phyloP scores from a whole-genome alignment of 1,284 basidiomycete genomes.

The Cronartium quercuum region DNA sequence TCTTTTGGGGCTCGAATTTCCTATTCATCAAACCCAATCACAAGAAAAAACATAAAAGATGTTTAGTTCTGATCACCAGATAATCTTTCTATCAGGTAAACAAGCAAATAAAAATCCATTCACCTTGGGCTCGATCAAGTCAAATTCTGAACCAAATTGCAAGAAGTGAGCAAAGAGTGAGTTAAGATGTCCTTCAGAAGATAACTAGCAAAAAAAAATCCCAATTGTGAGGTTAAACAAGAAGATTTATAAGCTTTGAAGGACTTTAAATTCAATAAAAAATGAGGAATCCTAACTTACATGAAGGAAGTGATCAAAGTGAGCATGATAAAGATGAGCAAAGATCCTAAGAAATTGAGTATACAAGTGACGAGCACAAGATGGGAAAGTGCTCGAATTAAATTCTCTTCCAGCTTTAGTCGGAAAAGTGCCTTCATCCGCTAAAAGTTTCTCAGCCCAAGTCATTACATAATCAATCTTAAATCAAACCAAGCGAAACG shows the following conservation, averaged over 20 bases:
- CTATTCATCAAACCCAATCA: too few species aligned
- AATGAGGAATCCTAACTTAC: neutral
- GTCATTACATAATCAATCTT: slow-evolving; percentile 95
- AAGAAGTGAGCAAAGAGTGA: slow-evolving; percentile 38
- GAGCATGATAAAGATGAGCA: slow-evolving; percentile 38
- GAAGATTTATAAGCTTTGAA: too few species aligned
- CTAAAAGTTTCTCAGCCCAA: slow-evolving; percentile 88
- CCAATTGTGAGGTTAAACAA: too few species aligned
- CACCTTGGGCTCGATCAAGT: slow-evolving; percentile 37
- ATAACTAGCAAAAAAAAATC: slow-evolving; percentile 26
- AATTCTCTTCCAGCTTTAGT: slow-evolving; percentile 73
- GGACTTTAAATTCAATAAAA: neutral
- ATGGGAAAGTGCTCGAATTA: slow-evolving; percentile 34
- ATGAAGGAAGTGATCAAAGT: slow-evolving; percentile 37
- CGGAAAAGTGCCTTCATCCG: slow-evolving; percentile 88
- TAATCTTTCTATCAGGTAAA: neutral
- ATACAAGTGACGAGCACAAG: slow-evolving; percentile 28
- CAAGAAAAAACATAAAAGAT: neutral
- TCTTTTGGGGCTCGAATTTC: slow-evolving; percentile 36
- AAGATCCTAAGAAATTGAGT: slow-evolving; percentile 38
- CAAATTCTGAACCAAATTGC: slow-evolving; percentile 37
- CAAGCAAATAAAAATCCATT: neutral
- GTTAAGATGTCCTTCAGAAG: slow-evolving; percentile 36
- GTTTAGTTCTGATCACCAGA: neutral
- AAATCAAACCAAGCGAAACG: neutral